Conservation (phyloP, 1,139 yeast species). For the Blastobotrys ciferrii region DNA sequence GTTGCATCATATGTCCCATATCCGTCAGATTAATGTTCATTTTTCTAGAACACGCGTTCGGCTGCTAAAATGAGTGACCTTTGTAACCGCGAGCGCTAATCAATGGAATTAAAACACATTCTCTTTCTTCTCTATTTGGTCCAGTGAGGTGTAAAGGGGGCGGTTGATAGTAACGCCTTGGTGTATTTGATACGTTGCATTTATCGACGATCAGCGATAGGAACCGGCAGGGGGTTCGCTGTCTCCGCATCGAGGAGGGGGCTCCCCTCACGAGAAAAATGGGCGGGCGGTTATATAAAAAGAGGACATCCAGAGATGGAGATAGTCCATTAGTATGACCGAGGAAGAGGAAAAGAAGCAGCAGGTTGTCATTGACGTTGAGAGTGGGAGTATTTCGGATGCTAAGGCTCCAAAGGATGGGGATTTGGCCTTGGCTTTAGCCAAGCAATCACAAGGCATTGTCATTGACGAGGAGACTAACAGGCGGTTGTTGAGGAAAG, state of each 20-base stretch:
- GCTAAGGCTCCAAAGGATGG: constrained; percentile 8
- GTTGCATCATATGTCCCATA: not conserved
- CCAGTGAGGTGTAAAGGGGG: too few relatives aligned
- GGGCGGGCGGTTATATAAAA: not conserved
- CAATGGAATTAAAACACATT: too few relatives aligned
- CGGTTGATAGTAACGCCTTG: too few relatives aligned
- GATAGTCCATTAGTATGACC: not conserved
- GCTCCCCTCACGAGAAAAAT: not conserved
- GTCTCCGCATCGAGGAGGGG: not conserved
- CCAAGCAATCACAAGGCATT: constrained; percentile 22
- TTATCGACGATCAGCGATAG: not conserved
- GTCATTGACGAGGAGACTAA: constrained; percentile 27
- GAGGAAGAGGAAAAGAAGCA: not conserved
- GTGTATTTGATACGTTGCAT: not conserved
- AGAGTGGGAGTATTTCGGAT: not conserved
- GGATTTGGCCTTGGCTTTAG: constrained; percentile 23
- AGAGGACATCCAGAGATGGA: not conserved
- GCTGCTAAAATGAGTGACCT: too few relatives aligned
- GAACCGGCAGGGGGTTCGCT: not conserved
- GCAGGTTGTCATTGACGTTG: not conserved
- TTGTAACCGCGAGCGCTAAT: too few relatives aligned
- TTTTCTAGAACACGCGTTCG: too few relatives aligned
- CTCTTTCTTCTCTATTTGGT: too few relatives aligned
- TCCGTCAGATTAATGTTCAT: not conserved
- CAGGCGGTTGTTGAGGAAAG: constrained; percentile 13